Base-by-base conservation (phyloP, 164 flowering plant species). In the Houttuynia cordata region DNA sequence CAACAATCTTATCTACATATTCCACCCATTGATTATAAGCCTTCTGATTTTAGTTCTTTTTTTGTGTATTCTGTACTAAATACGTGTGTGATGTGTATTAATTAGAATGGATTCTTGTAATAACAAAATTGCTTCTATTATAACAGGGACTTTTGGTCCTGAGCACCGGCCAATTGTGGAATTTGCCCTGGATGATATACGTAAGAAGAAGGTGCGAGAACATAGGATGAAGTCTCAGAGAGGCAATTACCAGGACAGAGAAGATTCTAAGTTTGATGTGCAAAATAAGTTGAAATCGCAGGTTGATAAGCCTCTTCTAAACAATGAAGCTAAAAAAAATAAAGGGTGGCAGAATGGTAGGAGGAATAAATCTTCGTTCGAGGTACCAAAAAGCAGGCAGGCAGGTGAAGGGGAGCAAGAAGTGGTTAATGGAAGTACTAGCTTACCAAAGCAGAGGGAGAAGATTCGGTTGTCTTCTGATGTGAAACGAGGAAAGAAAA, bases 91-190 rank as follows among this genome's bases (percentile, higher is more conserved):
- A 30, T 30, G 37, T 30, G 37, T 2, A 30, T 30, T 30, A 30
- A 30, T 30, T 2, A 30, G 37, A 30, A 30, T 30, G 6, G 37
- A 7, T 15, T 56, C 21, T 10, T 60, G 40, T 53, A 25, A 59
- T 53, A 25, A 59, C 60, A 52, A 62, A 22, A 53, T 39, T 57
- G 53, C 40, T 14, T 30, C 63, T 59, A 0, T 42, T 56, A 51
- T 67, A 24, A 59, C 57, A 93, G 99, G 85, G 66, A 82, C 91
- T 57, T 93, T 93, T 81, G 87, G 83, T 23, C 75, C 82, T 47
- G 84, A 82, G 63, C 83, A 81, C 67, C 91, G 95, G 25, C 99
- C 97, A 9, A 83, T 93, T 69, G 92, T 88, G 59, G 91, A 83
- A 75, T 93, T 93, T 70, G 92, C 99, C 45, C 67, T 88, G 58